These are phyloP conservation scores for Pelargonium citronellum DNA, from an alignment of 441 rosid species.

Conservation along the genomic window DNA sequence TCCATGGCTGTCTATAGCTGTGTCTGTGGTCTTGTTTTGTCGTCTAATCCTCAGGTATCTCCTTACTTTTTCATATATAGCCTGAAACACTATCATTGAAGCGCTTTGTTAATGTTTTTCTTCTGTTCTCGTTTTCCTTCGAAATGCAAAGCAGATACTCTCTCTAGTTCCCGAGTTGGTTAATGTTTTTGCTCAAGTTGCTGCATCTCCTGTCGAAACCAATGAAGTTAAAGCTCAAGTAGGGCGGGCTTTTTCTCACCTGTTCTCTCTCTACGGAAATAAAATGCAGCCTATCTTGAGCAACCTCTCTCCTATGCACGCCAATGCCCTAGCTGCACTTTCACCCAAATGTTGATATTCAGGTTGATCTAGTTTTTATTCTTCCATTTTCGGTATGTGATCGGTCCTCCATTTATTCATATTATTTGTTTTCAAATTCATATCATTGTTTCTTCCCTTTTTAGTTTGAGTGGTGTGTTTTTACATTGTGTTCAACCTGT, in stretches of 20 bases:
- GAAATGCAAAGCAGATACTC: constrained; percentile 50
- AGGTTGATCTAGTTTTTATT: background rate
- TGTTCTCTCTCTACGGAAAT: constrained; percentile 67
- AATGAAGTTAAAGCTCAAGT: constrained; percentile 79
- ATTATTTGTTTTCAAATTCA: background rate
- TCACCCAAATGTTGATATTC: constrained; percentile 47
- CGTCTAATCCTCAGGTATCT: constrained; percentile 79
- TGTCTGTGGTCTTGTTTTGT: constrained; percentile 66
- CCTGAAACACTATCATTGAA: background rate
- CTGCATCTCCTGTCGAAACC: constrained; percentile 72
- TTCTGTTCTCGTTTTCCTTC: constrained; percentile 8
- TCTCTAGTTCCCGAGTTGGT: constrained; percentile 77
- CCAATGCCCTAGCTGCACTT: constrained; percentile 72
- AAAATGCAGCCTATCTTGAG: constrained; percentile 84
- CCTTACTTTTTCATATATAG: background rate
- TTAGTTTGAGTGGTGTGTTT: background rate
- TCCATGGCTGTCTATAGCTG: constrained; percentile 85
- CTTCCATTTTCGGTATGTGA: background rate
- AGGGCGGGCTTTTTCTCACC: constrained; percentile 81
- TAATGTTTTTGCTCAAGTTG: constrained; percentile 79
- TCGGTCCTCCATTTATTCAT: background rate
- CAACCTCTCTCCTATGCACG: constrained; percentile 68
- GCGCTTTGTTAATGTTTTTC: background rate
- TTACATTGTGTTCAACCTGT: background rate
- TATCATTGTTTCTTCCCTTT: background rate